Conservation (phyloP, 1,139 yeast species). For the Wickerhamomyces sp. region DNA sequence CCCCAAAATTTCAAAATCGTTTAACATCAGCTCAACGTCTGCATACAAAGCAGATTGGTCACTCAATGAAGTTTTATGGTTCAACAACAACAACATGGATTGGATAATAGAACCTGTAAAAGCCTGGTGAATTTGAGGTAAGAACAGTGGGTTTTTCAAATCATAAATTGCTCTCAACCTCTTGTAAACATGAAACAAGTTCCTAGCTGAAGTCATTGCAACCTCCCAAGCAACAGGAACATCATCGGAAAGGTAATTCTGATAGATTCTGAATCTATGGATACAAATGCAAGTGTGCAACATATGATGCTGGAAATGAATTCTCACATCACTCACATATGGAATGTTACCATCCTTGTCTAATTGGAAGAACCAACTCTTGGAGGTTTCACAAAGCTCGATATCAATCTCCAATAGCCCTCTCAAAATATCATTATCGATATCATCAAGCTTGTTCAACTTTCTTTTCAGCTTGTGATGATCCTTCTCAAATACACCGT, state of each 20-base stretch:
- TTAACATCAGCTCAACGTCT: slow-evolving; percentile 24
- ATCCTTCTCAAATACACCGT: slow-evolving; percentile 21
- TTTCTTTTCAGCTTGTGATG: slow-evolving; percentile 11
- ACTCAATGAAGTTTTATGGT: slow-evolving; percentile 10
- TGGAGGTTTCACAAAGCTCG: slow-evolving; percentile 21
- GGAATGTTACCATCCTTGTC: slow-evolving; percentile 21
- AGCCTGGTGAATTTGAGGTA: slow-evolving; percentile 25
- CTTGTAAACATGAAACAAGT: slow-evolving; percentile 23
- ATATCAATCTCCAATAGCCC: slow-evolving; percentile 23
- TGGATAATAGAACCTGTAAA: slow-evolving; percentile 26
- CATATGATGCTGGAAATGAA: slow-evolving; percentile 26
- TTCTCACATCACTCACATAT: slow-evolving; percentile 16
- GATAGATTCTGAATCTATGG: slow-evolving; percentile 26
- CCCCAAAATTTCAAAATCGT: slow-evolving; percentile 20
- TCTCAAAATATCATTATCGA: slow-evolving; percentile 16
- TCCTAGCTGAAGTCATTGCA: slow-evolving; percentile 21
- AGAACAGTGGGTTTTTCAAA: slow-evolving; percentile 19
- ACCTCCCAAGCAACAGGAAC: slow-evolving; percentile 25
- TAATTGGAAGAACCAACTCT: slow-evolving; percentile 24
- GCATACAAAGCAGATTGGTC: slow-evolving; percentile 20
- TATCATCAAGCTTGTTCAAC: slow-evolving; percentile 9
- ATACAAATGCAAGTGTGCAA: slow-evolving; percentile 27
- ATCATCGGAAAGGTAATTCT: slow-evolving; percentile 22
- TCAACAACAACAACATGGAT: slow-evolving; percentile 23
- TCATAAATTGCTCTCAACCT: slow-evolving; percentile 20